Base-by-base conservation (phyloP, 1,284 basidiomycete species). In the Pseudozyma sp. region DNA sequence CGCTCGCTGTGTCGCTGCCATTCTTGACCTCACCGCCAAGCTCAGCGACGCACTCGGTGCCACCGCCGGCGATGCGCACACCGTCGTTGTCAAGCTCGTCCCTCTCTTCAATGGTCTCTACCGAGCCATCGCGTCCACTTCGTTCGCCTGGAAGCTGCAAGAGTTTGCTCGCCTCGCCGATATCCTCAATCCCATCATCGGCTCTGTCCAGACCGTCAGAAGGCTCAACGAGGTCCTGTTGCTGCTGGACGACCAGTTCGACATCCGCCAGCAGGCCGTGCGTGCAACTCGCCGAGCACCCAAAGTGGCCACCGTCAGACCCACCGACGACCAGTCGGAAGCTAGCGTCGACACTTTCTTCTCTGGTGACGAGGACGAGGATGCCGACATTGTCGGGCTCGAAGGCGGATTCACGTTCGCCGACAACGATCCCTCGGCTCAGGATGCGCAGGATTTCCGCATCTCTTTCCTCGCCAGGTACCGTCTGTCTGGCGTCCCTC, bases 101-200 rank as follows among this genome's bases (percentile, higher is more conserved):
- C 94, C 94, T 10, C 89, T 91, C 31, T 88, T 96, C 60, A 93
- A 96, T 83, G 94, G 94, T 13, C 86, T 94, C 42, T 93, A 94
- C 82, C 89, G 94, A 39, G 93, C 94, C 13, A 88, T 94, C 64
- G 91, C 90, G 47, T 91, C 91, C 13, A 90, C 90, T 2, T 87
- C 89, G 1, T 94, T 92, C 79, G 86, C 88, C 24, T 95, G 93
- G 93, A 88, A 88, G 17, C 81, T 89, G 33, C 71, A 85, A 8
- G 90, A 93, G 77, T 93, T 92, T 90, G 85, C 87, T 19, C 84
- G 85, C 29, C 85, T 94, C 17, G 88, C 90, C 0, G 19, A 87
- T 87, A 47, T 87, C 90, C 45, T 88, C 87, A 61, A 85, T 85
- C 34, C 87, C 92, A 89, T 92, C 73, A 87, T 88, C 19, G 51